Evolutionary conservation across 2,329 filamentous ascomycete species (phyloP).

Genomic region (Hypoxylon sp.): DNA sequence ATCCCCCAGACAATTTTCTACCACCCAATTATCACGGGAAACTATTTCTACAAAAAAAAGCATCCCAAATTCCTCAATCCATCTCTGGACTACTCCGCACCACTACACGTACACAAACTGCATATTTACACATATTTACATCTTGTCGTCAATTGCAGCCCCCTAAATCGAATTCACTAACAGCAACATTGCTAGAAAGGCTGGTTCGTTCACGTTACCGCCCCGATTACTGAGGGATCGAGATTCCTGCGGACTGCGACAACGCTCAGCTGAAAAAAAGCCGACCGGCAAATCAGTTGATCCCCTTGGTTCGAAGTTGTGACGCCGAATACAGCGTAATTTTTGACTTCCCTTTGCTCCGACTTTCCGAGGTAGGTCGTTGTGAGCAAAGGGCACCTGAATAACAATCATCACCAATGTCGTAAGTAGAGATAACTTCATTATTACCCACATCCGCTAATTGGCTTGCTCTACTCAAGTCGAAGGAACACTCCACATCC

Average conservation of each 20-base stretch:
- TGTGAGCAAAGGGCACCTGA: slow-evolving; percentile 59
- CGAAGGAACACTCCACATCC: slow-evolving; percentile 30
- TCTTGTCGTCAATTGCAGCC: neutral
- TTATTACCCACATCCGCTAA: slow-evolving; percentile 30
- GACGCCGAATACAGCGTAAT: slow-evolving; percentile 26
- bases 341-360: slow-evolving; percentile 57
- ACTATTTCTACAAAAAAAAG: slow-evolving; percentile 37
- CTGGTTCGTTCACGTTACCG: slow-evolving; percentile 11
- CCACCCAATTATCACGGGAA: slow-evolving; percentile 29
- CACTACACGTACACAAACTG: slow-evolving; percentile 14
- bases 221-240: slow-evolving; percentile 8
- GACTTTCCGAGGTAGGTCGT: slow-evolving; percentile 60
- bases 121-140: slow-evolving; percentile 3
- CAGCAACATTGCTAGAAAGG: slow-evolving; percentile 20
- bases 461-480: slow-evolving; percentile 37
- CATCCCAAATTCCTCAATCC: slow-evolving; percentile 21
- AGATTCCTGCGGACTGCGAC: slow-evolving; percentile 14
- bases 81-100: slow-evolving; percentile 27
- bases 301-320: slow-evolving; percentile 33
- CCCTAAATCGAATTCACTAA: slow-evolving; percentile 27
- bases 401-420: slow-evolving; percentile 57
- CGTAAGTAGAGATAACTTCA: slow-evolving; percentile 54
- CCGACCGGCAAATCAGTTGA: slow-evolving; percentile 37
- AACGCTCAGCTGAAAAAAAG: slow-evolving; percentile 16
- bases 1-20: slow-evolving; percentile 39